A percentile compares a stretch with the other conserved stretches of the same genome.
These are phyloP conservation scores for Rhodotorula sp. DNA, from an alignment of 1,284 basidiomycete genomes.

Conservation along the genomic window DNA sequence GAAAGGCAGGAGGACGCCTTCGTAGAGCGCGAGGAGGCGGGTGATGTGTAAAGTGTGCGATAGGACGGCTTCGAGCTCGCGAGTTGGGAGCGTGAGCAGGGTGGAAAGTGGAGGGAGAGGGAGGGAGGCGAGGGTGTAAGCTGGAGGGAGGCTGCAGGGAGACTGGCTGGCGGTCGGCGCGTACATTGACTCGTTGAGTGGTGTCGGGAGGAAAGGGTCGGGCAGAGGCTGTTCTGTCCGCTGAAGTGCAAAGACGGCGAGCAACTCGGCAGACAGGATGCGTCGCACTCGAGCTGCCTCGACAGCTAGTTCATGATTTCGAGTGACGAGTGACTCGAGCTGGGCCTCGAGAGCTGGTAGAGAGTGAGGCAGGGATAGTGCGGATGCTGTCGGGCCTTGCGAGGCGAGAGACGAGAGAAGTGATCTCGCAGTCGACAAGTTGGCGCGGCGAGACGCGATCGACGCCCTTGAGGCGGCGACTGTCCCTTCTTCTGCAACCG, in stretches of 20 bases:
- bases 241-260: slow-evolving; percentile 23
- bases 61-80: slow-evolving; percentile 22
- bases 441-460: slow-evolving; percentile 8
- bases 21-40: slow-evolving; percentile 33
- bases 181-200: not conserved
- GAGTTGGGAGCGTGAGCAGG: not conserved
- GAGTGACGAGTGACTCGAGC: not conserved
- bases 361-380: slow-evolving; percentile 5
- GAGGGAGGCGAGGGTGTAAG: slow-evolving; percentile 24
- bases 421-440: slow-evolving; percentile 24
- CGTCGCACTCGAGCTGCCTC: not conserved
- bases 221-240: slow-evolving; percentile 5
- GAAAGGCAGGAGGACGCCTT: slow-evolving; percentile 21
- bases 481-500: not conserved
- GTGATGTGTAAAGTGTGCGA: slow-evolving; percentile 20
- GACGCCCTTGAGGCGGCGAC: not conserved
- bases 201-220: slow-evolving; percentile 11
- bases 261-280: slow-evolving; percentile 24
- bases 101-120: slow-evolving; percentile 19
- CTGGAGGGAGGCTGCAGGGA: not conserved
- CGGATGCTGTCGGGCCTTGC: not conserved
- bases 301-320: not conserved
- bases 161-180: not conserved
- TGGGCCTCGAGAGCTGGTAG: not conserved
- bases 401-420: slow-evolving; percentile 12